Percentiles rank a stretch among this genome's conserved stretches.
Conservation (phyloP, 495 filamentous ascomycete species). For the Echria macrotheca region DNA sequence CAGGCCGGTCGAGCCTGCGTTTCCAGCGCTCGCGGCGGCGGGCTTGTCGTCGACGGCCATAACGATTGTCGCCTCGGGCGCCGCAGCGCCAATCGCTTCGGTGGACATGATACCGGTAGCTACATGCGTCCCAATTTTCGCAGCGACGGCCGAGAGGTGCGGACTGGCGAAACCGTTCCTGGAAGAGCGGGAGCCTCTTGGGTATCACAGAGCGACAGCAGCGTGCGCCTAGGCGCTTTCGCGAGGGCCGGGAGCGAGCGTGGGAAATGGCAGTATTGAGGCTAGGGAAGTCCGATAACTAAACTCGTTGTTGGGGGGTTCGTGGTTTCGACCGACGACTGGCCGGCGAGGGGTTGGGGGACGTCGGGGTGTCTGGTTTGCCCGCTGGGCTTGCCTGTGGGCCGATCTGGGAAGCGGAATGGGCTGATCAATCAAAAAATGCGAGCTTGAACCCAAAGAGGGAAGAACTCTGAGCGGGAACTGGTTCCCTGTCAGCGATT, state of each 20-base stretch:
- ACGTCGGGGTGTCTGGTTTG: slow-evolving; percentile 15
- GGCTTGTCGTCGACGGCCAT: slow-evolving; percentile 16
- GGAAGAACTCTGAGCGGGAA: slow-evolving; percentile 13
- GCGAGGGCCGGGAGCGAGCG: slow-evolving; percentile 8
- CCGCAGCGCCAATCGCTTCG: slow-evolving; percentile 36
- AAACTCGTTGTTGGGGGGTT: no score
- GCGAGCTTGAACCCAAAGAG: slow-evolving; percentile 17
- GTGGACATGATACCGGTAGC: slow-evolving; percentile 32
- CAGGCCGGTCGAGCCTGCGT: slow-evolving; percentile 36
- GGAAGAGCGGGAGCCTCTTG: not conserved
- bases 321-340: slow-evolving; percentile 14
- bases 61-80: slow-evolving; percentile 25
- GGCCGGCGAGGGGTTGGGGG: slow-evolving; percentile 18
- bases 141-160: slow-evolving; percentile 15
- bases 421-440: slow-evolving; percentile 30
- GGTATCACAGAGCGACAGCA: slow-evolving; percentile 12
- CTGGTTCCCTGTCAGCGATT: slow-evolving; percentile 5
- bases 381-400: slow-evolving; percentile 20
- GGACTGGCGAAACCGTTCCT: not conserved
- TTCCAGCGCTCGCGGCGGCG: slow-evolving; percentile 7
- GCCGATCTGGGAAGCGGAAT: slow-evolving; percentile 30
- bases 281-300: slow-evolving; percentile 18
- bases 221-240: slow-evolving; percentile 10
- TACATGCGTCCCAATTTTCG: slow-evolving; percentile 32
- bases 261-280: slow-evolving; percentile 11